A percentile compares a stretch with the other conserved stretches of the same genome.
Conservation (phyloP, 176 grass and related monocot species). For the Tuctoria greenei region DNA sequence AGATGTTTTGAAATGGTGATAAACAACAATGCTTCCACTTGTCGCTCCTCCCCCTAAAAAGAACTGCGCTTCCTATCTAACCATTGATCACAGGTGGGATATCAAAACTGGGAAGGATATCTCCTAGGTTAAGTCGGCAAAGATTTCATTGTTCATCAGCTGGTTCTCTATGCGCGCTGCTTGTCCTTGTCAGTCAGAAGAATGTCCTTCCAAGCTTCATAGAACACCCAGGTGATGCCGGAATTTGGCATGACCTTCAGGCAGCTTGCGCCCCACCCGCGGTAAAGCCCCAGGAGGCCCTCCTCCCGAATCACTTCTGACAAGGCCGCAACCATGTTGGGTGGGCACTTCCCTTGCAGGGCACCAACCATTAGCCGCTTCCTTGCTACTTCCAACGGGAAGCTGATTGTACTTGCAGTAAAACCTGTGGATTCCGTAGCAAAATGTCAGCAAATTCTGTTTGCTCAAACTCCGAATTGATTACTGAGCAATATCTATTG, state of each 20-base stretch:
- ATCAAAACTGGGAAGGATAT: too few species aligned
- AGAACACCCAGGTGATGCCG: conserved; percentile 95
- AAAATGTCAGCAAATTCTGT: conserved; percentile 11
- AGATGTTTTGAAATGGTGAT: not conserved
- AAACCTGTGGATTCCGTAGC: conserved; percentile 43
- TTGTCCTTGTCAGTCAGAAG: conserved; percentile 40
- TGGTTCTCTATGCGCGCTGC: not conserved
- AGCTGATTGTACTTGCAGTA: conserved; percentile 82
- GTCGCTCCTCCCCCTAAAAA: too few species aligned
- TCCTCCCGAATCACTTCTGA: conserved; percentile 64
- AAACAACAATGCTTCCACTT: not conserved
- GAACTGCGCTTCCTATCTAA: too few species aligned
- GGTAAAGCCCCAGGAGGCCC: conserved; percentile 64
- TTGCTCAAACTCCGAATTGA: conserved; percentile 1
- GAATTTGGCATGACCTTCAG: conserved; percentile 89
- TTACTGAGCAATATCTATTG: not conserved
- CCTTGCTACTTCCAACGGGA: conserved; percentile 78
- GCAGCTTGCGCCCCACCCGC: conserved; percentile 85
- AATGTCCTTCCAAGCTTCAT: conserved; percentile 90
- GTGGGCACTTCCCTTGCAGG: conserved; percentile 64
- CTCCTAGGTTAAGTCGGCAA: not conserved
- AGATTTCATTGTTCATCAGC: not conserved
- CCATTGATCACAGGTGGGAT: too few species aligned
- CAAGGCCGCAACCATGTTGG: conserved; percentile 70
- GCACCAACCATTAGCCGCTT: conserved; percentile 85